Percentiles rank a stretch among this genome's conserved stretches.
phyloP scores from a whole-genome alignment of 768 basidiomycete genomes.

The Paxillus ammoniavirescens region DNA sequence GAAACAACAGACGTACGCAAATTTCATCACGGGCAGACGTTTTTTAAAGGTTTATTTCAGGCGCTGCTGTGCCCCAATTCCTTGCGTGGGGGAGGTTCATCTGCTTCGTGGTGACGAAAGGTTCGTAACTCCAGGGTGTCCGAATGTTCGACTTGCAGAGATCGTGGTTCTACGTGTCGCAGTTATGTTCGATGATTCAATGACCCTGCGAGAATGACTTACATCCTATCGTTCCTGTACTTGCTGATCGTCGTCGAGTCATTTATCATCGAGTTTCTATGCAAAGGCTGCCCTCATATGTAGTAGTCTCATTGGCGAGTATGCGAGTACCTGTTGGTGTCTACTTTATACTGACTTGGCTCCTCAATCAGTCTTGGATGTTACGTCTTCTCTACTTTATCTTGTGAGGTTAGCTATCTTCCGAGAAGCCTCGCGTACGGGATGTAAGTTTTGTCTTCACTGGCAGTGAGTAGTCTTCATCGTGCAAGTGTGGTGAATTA shows the following conservation, averaged over 20 bases:
- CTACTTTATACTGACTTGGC: background rate
- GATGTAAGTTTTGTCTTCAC: background rate
- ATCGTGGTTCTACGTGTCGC: slow-evolving; percentile 16
- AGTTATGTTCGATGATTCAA: slow-evolving; percentile 12
- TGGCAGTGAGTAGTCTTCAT: background rate
- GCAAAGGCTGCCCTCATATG: too few species aligned
- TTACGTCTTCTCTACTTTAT: slow-evolving; percentile 5
- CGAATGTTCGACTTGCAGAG: background rate
- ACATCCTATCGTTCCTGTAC: slow-evolving; percentile 2
- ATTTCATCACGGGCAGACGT: background rate
- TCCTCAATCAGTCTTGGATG: background rate
- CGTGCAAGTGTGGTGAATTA: too few species aligned
- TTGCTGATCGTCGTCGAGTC: background rate
- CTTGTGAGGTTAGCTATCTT: background rate
- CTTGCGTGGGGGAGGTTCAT: background rate
- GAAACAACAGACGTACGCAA: slow-evolving; percentile 2
- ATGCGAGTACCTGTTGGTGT: background rate
- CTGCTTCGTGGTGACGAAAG: background rate
- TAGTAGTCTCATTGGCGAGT: slow-evolving; percentile 2
- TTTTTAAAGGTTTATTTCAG: background rate
- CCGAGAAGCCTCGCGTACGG: background rate
- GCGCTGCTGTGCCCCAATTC: background rate
- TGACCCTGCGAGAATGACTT: background rate
- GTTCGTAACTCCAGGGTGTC: background rate
- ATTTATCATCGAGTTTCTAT: background rate